Conservation (phyloP, 192 early-diverging fungal species). For the Backusella morwellensis region DNA sequence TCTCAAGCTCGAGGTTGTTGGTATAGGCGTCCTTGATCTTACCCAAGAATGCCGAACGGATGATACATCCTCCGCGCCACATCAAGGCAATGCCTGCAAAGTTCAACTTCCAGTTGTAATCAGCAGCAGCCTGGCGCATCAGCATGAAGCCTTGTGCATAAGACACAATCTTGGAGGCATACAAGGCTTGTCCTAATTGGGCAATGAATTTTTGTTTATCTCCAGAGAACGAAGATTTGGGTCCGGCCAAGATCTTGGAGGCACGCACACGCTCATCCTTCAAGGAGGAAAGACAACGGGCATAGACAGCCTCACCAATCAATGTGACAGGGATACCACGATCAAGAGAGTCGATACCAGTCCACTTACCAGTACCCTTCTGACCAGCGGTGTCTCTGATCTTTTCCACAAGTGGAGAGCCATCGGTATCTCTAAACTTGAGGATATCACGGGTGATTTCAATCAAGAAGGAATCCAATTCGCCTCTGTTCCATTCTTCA, state of each 20-base stretch:
- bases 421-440: constrained; percentile 90
- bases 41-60: constrained; percentile 93
- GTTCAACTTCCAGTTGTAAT: constrained; percentile 93
- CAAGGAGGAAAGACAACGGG: constrained; percentile 93
- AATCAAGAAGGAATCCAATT: constrained; percentile 95
- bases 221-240: constrained; percentile 67
- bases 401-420: constrained; percentile 84
- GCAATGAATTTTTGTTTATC: constrained; percentile 89
- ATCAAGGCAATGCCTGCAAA: constrained; percentile 97
- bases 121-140: constrained; percentile 92
- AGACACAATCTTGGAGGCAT: constrained; percentile 98
- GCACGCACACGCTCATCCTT: constrained; percentile 95
- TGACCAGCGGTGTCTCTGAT: constrained; percentile 96
- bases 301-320: constrained; percentile 97
- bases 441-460: constrained; percentile 96
- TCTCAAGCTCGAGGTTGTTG: constrained; percentile 81
- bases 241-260: constrained; percentile 82
- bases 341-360: constrained; percentile 93
- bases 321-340: constrained; percentile 95
- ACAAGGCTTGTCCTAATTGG: constrained; percentile 90
- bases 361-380: constrained; percentile 99
- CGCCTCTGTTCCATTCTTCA: constrained; percentile 95
- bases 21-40: constrained; percentile 96
- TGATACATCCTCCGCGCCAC: constrained; percentile 99
- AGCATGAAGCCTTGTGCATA: constrained; percentile 99